phyloP scores from a whole-genome alignment of 345 rosid species.

The Heritiera fomes region DNA sequence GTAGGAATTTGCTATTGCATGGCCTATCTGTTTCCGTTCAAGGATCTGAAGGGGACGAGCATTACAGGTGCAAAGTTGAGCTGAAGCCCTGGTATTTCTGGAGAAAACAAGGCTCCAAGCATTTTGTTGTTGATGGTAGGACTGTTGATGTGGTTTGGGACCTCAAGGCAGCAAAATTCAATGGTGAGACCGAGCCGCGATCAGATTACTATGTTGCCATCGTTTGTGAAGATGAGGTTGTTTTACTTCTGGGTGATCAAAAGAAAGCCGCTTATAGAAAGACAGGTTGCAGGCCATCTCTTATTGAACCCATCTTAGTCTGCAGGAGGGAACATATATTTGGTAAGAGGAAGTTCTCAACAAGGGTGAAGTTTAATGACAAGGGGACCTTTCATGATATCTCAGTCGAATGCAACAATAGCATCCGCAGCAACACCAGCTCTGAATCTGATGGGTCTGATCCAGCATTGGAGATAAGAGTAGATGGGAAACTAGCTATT shows the following conservation, averaged over 20 bases:
- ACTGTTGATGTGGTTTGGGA: constrained; percentile 53
- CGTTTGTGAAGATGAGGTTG: constrained; percentile 56
- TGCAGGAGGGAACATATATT: constrained; percentile 55
- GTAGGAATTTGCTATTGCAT: constrained; percentile 47
- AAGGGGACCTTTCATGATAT: constrained; percentile 41
- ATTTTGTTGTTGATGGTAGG: constrained; percentile 39
- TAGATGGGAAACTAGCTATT: constrained; percentile 45
- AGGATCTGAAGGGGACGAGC: constrained; percentile 29
- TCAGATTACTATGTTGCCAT: constrained; percentile 58
- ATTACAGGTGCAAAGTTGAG: constrained; percentile 42
- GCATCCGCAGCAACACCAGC: not conserved
- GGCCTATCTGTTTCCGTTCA: constrained; percentile 54
- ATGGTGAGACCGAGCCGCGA: constrained; percentile 51
- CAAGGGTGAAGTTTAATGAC: constrained; percentile 44
- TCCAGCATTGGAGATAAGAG: constrained; percentile 45
- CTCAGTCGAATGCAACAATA: constrained; percentile 38
- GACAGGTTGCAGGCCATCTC: constrained; percentile 55
- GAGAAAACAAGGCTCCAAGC: constrained; percentile 61
- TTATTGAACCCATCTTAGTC: constrained; percentile 46
- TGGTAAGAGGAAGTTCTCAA: constrained; percentile 48
- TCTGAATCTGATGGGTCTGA: constrained; percentile 31
- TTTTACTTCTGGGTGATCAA: constrained; percentile 46
- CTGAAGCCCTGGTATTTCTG: constrained; percentile 63
- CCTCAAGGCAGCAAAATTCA: constrained; percentile 51
- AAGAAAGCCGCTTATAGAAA: constrained; percentile 48